These are phyloP conservation scores for Corchorus olitorius DNA, from an alignment of 345 rosid species.

Conservation along the genomic window DNA sequence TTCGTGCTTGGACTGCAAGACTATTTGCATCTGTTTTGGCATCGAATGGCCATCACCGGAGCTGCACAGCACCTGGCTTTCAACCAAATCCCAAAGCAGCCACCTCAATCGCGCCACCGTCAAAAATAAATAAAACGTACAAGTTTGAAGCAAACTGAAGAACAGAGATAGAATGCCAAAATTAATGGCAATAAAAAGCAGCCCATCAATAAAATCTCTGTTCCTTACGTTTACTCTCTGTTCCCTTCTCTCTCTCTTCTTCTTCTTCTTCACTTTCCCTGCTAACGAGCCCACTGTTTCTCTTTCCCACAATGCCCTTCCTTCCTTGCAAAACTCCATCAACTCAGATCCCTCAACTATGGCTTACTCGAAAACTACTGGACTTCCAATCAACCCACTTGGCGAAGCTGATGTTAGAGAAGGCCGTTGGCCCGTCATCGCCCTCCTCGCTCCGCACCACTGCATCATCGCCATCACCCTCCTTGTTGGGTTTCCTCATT, in stretches of 20 bases:
- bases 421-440: too few species aligned
- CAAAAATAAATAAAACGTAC: background rate
- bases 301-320: constrained; percentile 19
- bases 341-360: constrained; percentile 86
- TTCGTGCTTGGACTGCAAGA: too few species aligned
- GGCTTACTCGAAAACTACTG: constrained; percentile 68
- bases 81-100: background rate
- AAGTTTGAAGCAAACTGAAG: background rate
- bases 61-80: too few species aligned
- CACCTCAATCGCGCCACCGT: background rate
- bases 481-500: too few species aligned
- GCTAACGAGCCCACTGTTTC: constrained; percentile 15
- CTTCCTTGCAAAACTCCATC: constrained; percentile 36
- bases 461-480: too few species aligned
- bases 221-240: constrained; percentile 42
- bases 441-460: too few species aligned
- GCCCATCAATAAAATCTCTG: constrained; percentile 21
- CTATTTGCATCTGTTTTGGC: too few species aligned
- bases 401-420: too few species aligned
- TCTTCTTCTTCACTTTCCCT: constrained; percentile 33
- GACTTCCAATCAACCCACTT: too few species aligned
- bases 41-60: too few species aligned
- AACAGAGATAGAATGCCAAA: constrained; percentile 17
- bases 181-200: constrained; percentile 38
- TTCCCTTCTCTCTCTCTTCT: constrained; percentile 36